A percentile compares a stretch with the other conserved stretches of the same genome.
Conservation (phyloP, 2,329 filamentous ascomycete species). For the Colletotrichum scovillei region DNA sequence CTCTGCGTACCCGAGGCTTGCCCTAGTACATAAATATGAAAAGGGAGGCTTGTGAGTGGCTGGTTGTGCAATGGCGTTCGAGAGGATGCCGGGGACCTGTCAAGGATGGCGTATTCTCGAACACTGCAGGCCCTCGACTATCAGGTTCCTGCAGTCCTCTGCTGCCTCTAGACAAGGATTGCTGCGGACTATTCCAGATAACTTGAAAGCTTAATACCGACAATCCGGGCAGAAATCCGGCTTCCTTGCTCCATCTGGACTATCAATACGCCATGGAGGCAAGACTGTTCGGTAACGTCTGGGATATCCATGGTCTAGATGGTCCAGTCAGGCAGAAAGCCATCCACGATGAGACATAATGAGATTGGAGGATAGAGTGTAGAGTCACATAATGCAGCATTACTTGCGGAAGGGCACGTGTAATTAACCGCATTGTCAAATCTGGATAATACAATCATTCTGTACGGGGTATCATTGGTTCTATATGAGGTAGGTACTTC, state of each 20-base stretch:
- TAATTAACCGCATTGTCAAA: too few relatives aligned
- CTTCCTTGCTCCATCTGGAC: not conserved
- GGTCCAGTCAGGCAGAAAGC: not conserved
- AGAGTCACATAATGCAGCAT: not conserved
- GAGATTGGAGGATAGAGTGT: not conserved
- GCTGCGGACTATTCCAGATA: not conserved
- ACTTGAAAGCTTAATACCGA: not conserved
- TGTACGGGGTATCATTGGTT: too few relatives aligned
- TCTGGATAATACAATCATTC: too few relatives aligned
- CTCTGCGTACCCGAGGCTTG: not conserved
- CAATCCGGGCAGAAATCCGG: not conserved
- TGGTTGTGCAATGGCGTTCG: not conserved
- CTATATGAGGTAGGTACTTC: too few relatives aligned
- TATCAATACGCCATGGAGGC: not conserved
- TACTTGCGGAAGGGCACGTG: not conserved
- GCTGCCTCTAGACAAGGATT: not conserved
- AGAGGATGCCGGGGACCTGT: not conserved
- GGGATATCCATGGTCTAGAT: accelerated
- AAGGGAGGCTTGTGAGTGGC: not conserved
- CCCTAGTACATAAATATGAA: not conserved
- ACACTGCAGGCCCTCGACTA: not conserved
- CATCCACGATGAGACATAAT: not conserved
- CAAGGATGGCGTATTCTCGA: slow-evolving; percentile 13
- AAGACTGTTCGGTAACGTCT: not conserved
- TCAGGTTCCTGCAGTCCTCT: slow-evolving; percentile 4